phyloP scores from a whole-genome alignment of 176 grass and related monocot species.

The Thalia dealbata region DNA sequence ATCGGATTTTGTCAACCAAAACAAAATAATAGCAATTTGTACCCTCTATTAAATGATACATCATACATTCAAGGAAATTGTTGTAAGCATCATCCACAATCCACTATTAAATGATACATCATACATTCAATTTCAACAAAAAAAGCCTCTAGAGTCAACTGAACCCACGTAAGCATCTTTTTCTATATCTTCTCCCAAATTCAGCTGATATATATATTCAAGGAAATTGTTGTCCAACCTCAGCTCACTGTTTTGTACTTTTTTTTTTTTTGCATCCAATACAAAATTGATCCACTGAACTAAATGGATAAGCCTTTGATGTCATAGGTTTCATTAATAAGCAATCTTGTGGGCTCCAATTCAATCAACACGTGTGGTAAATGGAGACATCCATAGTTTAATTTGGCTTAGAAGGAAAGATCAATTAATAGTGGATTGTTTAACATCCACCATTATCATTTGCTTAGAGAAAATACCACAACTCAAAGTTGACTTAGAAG shows the following conservation, averaged over 20 bases:
- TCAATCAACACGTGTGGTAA: background rate
- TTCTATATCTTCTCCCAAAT: conserved; percentile 33
- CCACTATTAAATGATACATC: background rate
- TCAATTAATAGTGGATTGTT: no score
- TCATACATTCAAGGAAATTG: background rate
- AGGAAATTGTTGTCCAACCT: no score
- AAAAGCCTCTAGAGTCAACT: conserved; percentile 55
- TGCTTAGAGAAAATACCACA: no score
- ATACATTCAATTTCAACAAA: conserved; percentile 27
- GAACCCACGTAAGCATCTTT: conserved; percentile 51
- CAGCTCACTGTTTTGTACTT: no score
- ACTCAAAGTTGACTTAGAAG: no score
- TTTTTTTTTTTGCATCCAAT: no score
- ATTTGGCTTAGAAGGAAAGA: no score
- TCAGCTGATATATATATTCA: no score
- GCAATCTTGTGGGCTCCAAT: background rate
- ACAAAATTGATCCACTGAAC: no score
- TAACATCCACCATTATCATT: background rate
- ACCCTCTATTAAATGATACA: background rate
- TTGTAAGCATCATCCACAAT: no score
- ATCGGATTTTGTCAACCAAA: background rate
- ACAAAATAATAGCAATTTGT: background rate
- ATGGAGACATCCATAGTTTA: no score
- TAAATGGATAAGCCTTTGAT: background rate
- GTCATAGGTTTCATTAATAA: background rate